Conservation (phyloP, 106 monocot species). For the Platanthera guangdongensis region DNA sequence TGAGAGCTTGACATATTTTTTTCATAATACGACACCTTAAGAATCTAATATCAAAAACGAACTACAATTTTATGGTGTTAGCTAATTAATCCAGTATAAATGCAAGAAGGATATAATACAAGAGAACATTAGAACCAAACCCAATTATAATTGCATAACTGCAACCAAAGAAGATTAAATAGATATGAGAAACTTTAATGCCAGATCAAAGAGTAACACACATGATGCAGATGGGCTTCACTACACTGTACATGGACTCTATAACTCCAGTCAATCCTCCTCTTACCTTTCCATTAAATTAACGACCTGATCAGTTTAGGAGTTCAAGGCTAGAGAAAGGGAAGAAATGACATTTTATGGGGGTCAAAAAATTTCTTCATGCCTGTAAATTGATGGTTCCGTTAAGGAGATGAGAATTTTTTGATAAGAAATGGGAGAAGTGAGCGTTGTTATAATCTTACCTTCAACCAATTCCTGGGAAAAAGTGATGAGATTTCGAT, state of each 20-base stretch:
- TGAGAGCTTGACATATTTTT: no score
- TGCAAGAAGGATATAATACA: no score
- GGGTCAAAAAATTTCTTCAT: not conserved
- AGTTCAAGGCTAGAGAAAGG: no score
- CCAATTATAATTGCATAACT: not conserved
- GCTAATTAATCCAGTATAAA: no score
- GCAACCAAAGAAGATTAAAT: not conserved
- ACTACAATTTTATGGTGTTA: no score
- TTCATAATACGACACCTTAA: no score
- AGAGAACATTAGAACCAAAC: no score
- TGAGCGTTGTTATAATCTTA: constrained; percentile 21
- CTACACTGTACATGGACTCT: constrained; percentile 36
- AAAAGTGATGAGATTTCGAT: not conserved
- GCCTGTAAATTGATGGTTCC: constrained; percentile 42
- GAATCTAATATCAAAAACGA: no score
- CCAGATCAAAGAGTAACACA: constrained; percentile 14
- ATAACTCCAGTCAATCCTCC: constrained; percentile 33
- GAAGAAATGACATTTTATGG: not conserved
- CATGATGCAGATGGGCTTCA: constrained; percentile 35
- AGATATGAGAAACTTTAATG: not conserved
- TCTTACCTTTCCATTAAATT: constrained; percentile 16
- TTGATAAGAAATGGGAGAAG: constrained; percentile 24
- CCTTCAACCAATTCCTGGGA: constrained; percentile 28
- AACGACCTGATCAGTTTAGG: not conserved
- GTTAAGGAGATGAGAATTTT: constrained; percentile 23